phyloP scores from a whole-genome alignment of 257 asterid genomes.

The Jaltomata sinuosa region DNA sequence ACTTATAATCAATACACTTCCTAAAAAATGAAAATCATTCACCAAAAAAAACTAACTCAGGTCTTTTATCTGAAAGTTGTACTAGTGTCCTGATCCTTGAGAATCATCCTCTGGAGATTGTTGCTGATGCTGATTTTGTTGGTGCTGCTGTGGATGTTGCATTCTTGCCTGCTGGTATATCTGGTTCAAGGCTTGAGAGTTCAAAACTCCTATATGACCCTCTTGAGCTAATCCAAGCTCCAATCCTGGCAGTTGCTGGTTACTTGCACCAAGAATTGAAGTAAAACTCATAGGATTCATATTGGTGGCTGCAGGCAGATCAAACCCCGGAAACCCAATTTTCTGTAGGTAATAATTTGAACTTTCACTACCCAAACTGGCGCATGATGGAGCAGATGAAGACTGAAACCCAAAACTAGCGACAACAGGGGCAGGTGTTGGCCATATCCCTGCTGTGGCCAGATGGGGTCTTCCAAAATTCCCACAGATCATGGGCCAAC shows the following conservation, averaged over 20 bases:
- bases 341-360: slow-evolving; percentile 34
- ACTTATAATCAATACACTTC: not conserved
- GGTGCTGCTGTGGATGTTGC: slow-evolving; percentile 11
- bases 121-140: slow-evolving; percentile 5
- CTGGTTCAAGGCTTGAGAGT: slow-evolving; percentile 42
- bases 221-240: slow-evolving; percentile 74
- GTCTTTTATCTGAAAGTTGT: not conserved
- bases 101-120: slow-evolving; percentile 41
- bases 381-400: not conserved
- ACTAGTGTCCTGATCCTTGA: slow-evolving; percentile 50
- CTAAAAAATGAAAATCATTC: not conserved
- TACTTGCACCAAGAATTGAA: slow-evolving; percentile 40
- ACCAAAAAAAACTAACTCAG: not conserved
- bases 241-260: slow-evolving; percentile 51
- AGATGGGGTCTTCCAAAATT: slow-evolving; percentile 41
- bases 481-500: slow-evolving; percentile 47
- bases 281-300: slow-evolving; percentile 47
- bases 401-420: not conserved
- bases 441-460: slow-evolving; percentile 42
- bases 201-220: slow-evolving; percentile 48
- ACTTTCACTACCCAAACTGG: slow-evolving; percentile 30
- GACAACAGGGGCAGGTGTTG: slow-evolving; percentile 15
- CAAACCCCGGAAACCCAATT: slow-evolving; percentile 54
- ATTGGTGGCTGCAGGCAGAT: slow-evolving; percentile 30
- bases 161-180: slow-evolving; percentile 53